Base-by-base conservation (phyloP, 1,284 basidiomycete species). In the Puccinia horiana region DNA sequence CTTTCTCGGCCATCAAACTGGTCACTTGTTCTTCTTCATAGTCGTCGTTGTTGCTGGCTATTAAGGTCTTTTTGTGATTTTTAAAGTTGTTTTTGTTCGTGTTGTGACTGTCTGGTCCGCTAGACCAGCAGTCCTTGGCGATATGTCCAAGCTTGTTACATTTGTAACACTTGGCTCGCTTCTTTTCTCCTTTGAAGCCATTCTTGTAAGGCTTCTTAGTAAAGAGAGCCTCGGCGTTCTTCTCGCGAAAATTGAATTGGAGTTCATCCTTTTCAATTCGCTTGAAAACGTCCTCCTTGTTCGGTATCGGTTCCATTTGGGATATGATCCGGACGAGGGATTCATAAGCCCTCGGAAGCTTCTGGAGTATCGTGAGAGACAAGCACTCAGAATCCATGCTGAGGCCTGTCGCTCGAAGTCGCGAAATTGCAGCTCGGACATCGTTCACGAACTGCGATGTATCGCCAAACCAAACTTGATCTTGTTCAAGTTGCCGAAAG, bases 81-180 rank as follows among this genome's bases (percentile, higher is more conserved):
- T 69, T 69, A n/a, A 42, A 69, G 1, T 23, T 4, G 6, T 1
- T 26, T 44, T 69, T 69, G 2, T 69, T 23, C 12, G 67, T 44
- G n/a, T 69, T 42, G 44, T 44, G 26, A 14, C 23, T 69, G 18
- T 42, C 67, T 44, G 18, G 11, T 69, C 26, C 26, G 37, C 20
- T 47, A 8, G 69, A 47, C 69, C 69, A 70, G 18, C 69, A 70
- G 47, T 70, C 69, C 29, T 70, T 70, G 18, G 69, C 69, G 42
- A 69, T 20, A 18, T 44, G 63, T 18, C 63, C 63, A 65, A 65
- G 63, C 23, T 65, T 65, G 32, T 65, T 65, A 65, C 63, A 65
- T 35, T 65, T 65, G 63, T 65, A 37, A 65, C 63, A 65, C 63
- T 65, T 65, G 29, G 23, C n/a, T n/a, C 32, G 11, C 23, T 65